Evolutionary conservation across 148 eudicot genomes (phyloP), one percentile per base, ranked within the genome.

Genomic region (Rhododendron vialii): DNA sequence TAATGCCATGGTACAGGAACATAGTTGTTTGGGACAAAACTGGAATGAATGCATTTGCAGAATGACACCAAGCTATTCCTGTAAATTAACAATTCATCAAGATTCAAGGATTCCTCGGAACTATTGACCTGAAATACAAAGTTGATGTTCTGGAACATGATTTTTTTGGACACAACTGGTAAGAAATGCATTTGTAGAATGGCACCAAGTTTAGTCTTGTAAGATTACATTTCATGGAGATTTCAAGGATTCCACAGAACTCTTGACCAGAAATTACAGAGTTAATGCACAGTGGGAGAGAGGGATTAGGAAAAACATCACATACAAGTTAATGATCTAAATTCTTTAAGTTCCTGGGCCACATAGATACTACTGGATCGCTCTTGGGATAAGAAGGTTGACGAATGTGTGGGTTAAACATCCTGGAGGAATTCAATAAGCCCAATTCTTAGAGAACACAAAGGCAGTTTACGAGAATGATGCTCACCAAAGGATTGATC

Each of bases 401-500:
- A 10, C 20, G 0, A 20, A 20, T 18, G 71, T 0, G 11, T 14
- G 48, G 28, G 28, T 5, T 84, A 35, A 84, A 74, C n/a, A 43
- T 51, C 50, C 14, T 50, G 80, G 36, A 84, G 71, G 81, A 47
- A 53, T 50, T 30, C 48, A 18, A 84, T 28, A 33, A 47, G 38
- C 11, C 65, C 53, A 35, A 75, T 84, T 55, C 30, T 30, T 8
- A 8, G 20, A 22, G 71, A 76, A 12, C 11, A 74, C n/a, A 36
- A 50, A 76, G 28, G 71, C 71, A 55, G 86, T n/a, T 67, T 18
- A 57, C 17, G 26, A 53, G 22, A 85, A 48, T 43, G 57, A 78
- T 61, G 80, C 89, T 51, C 86, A 92, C 95, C 92, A 93, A 87
- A 81, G 95, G 95, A 84, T 93, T 93, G 80, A 93, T 93, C 91